Conservation (phyloP, 768 basidiomycete species). For the Tulasnella calospora region DNA sequence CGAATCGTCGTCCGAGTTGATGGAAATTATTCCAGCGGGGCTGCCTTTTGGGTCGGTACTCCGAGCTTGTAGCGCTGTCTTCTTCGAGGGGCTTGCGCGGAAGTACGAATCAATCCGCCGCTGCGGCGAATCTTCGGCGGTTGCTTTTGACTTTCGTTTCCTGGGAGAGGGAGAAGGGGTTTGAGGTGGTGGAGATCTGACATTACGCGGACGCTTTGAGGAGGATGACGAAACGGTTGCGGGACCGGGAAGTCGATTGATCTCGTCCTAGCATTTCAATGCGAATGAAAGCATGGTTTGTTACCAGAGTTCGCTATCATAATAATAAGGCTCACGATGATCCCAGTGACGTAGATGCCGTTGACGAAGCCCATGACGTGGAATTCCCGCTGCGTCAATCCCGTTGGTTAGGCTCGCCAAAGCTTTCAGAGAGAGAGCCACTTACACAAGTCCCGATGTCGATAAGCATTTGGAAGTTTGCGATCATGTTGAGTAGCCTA, state of each 20-base stretch:
- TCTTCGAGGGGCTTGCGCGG: not conserved
- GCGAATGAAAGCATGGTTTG: no score
- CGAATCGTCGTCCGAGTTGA: not conserved
- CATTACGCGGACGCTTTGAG: not conserved
- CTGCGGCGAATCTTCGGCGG: not conserved
- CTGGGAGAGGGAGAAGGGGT: not conserved
- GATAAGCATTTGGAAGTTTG: constrained; percentile 35
- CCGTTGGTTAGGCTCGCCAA: not conserved
- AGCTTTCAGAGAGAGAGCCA: not conserved
- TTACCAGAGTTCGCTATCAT: not conserved
- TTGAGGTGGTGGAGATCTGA: not conserved
- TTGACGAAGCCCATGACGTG: constrained; percentile 38
- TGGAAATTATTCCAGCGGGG: not conserved
- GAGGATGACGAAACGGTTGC: not conserved
- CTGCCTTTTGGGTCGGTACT: not conserved
- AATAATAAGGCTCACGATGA: constrained; percentile 34
- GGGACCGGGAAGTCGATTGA: constrained; percentile 28
- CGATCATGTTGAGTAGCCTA: constrained; percentile 39
- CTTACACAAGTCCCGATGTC: constrained; percentile 35
- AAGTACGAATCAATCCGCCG: not conserved
- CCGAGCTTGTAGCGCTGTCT: not conserved
- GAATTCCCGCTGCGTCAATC: constrained; percentile 32
- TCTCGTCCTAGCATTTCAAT: constrained; percentile 35
- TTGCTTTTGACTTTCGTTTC: not conserved
- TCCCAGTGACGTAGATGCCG: constrained; percentile 36